Conservation (phyloP, 176 grass and related monocot species). For the Pontederia paniculata region DNA sequence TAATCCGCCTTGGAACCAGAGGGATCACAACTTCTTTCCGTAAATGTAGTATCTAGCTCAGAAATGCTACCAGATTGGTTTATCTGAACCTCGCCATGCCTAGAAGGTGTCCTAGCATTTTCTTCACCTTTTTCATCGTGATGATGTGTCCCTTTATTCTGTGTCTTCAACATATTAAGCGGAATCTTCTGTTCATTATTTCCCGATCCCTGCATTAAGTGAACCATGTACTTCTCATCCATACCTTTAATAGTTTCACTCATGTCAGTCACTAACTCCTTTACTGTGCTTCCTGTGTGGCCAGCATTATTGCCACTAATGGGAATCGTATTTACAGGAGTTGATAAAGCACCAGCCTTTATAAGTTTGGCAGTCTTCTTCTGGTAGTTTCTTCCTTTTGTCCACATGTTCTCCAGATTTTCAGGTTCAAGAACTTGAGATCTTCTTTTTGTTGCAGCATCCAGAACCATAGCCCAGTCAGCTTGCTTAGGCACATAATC, state of each 20-base stretch:
- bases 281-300: slow-evolving; percentile 32
- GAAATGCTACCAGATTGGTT: slow-evolving; percentile 78
- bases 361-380: slow-evolving; percentile 51
- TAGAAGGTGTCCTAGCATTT: slow-evolving; percentile 25
- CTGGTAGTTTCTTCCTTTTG: slow-evolving; percentile 91
- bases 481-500: slow-evolving; percentile 29
- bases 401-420: slow-evolving; percentile 99
- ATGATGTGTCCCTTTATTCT: slow-evolving; percentile 26
- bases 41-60: slow-evolving; percentile 62
- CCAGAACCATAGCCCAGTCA: slow-evolving; percentile 72
- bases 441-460: slow-evolving; percentile 85
- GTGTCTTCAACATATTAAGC: slow-evolving; percentile 25
- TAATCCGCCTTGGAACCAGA: slow-evolving; percentile 22
- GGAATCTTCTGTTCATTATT: slow-evolving; percentile 40
- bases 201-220: slow-evolving; percentile 67
- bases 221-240: slow-evolving; percentile 93
- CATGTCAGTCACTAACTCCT: slow-evolving; percentile 57
- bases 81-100: slow-evolving; percentile 37
- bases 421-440: slow-evolving; percentile 85
- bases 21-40: slow-evolving; percentile 31
- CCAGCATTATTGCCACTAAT: slow-evolving; percentile 13
- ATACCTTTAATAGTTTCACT: slow-evolving; percentile 63
- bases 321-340: slow-evolving; percentile 19
- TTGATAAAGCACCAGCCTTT: slow-evolving; percentile 31
- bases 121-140: slow-evolving; percentile 24